Base-by-base conservation (phyloP, 2,329 filamentous ascomycete species). In the Claviceps spartinae region DNA sequence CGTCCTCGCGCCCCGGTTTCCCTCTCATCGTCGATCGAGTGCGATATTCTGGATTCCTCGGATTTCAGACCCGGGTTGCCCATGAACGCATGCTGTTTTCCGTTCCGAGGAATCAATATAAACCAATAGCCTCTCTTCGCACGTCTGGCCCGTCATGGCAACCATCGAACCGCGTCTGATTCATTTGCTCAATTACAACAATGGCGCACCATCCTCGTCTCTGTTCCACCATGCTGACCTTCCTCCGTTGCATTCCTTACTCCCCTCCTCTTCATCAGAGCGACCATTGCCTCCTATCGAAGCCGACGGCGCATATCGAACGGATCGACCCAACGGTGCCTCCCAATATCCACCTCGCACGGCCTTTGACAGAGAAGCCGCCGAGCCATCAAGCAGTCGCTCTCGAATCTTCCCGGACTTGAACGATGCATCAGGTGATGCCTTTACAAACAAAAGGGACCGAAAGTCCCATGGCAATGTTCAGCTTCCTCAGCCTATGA, bases 101-200 rank as follows among this genome's bases (percentile, higher is more conserved):
- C 45, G 45, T 26, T 24, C 22, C 47, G 48, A 48, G 49, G 49
- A 46, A 49, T 46, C 49, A 46, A 51, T 47, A 51, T 51, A 51
- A 41, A 41, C 45, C 34, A 41, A 7, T n/a, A 45, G 46, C 30
- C 30, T 34, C 30, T 34, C 30, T 11, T 11, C 30, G 48, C 52
- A 50, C 22, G n/a, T 37, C 42, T 48, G 48, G 51, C 48, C 45
- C 72, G 78, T 66, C 67, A 81, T 81, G 77, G 77, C 78, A 59
- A 82, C 78, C 62, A 83, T 83, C 68, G 80, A 83, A 73, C 80
- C 80, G 62, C 77, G 79, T 62, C 72, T 83, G 58, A 83, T 82
- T 63, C 78, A 82, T 64, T 68, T 83, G 58, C 71, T 83, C 61
- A 83, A 83, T 65, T 75, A 80, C 61, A 72, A 82, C 61, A 83